These are phyloP conservation scores for Colletotrichum chrysophilum DNA, from an alignment of 2,329 filamentous ascomycete genomes.

Conservation along the genomic window DNA sequence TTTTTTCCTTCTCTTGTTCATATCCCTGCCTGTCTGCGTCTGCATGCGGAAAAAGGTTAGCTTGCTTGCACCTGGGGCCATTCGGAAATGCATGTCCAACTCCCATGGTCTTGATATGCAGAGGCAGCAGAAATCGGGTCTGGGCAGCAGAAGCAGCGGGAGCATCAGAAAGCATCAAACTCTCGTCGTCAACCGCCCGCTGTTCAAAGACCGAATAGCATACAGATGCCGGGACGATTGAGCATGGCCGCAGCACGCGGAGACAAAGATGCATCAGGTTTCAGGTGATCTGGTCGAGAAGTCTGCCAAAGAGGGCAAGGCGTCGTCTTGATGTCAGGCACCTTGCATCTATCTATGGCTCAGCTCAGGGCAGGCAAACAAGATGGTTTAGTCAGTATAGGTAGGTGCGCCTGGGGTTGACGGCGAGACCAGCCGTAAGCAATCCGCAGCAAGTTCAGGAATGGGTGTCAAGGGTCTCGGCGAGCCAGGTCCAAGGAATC, in stretches of 20 bases:
- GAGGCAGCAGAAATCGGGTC: background rate
- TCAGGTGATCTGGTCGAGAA: constrained; percentile 9
- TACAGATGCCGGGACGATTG: background rate
- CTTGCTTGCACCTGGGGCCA: background rate
- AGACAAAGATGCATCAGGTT: constrained; percentile 12
- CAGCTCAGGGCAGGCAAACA: background rate
- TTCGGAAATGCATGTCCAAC: background rate
- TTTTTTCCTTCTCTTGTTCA: background rate
- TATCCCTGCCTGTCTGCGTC: background rate
- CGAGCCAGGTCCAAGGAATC: background rate
- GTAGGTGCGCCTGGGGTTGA: background rate
- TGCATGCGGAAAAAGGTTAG: background rate
- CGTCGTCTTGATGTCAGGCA: background rate
- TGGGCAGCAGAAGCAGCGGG: background rate
- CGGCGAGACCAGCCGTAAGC: background rate
- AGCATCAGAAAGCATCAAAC: background rate
- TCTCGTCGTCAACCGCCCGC: background rate
- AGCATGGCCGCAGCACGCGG: background rate
- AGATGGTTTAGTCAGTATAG: background rate
- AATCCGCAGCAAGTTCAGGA: background rate
- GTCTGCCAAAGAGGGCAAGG: constrained; percentile 7
- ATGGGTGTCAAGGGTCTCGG: background rate
- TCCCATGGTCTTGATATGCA: background rate
- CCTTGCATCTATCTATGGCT: background rate
- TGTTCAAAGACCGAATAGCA: background rate